These are phyloP conservation scores for Botrytis deweyae DNA, from an alignment of 2,329 filamentous ascomycete species.

Conservation along the genomic window DNA sequence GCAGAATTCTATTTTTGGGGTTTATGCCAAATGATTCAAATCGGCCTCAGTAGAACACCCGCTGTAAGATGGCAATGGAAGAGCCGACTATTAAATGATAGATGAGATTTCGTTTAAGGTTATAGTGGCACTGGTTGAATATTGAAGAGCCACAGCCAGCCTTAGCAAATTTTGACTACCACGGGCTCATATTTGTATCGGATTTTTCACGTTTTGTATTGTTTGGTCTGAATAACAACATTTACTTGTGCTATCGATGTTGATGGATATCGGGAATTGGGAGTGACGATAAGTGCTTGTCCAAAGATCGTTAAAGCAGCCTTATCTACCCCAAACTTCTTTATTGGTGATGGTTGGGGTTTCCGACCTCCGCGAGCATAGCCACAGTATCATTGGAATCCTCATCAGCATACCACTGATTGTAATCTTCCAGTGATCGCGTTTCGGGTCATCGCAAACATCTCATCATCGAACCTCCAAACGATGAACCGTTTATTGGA, in stretches of 20 bases:
- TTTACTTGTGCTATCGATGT: neutral
- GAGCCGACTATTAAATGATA: neutral
- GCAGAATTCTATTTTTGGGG: too few relatives aligned
- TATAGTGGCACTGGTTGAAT: neutral
- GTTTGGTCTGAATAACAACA: neutral
- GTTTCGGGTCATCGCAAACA: neutral
- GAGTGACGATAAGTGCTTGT: neutral
- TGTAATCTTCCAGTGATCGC: neutral
- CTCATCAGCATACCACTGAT: neutral
- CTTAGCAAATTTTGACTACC: neutral
- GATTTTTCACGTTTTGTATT: fast-evolving
- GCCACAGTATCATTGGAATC: neutral
- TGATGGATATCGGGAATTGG: neutral
- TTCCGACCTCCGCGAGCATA: conserved; percentile 5
- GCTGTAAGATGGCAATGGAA: neutral
- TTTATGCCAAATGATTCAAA: too few relatives aligned
- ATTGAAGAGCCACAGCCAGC: neutral
- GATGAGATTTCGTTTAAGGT: neutral
- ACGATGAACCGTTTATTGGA: neutral
- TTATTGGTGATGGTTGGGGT: neutral
- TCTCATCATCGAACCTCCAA: neutral
- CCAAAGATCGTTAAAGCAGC: neutral
- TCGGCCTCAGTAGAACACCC: neutral
- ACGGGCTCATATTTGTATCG: neutral
- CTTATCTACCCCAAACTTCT: neutral